These are phyloP conservation scores for Fusarium albosuccineum DNA, from an alignment of 2,329 filamentous ascomycete species.

Conservation along the genomic window DNA sequence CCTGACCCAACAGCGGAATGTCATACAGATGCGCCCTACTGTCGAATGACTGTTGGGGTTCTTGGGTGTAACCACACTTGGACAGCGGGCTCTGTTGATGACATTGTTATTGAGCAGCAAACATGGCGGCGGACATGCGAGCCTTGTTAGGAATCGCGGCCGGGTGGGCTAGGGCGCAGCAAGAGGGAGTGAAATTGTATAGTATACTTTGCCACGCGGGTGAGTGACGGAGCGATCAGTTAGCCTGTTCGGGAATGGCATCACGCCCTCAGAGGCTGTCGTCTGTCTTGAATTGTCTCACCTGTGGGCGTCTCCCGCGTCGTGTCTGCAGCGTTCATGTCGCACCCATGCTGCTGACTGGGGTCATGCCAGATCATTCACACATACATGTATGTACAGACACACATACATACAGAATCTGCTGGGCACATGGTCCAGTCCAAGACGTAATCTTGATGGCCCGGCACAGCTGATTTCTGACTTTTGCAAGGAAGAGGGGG, in stretches of 20 bases:
- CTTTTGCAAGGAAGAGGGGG: neutral
- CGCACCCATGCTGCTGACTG: slow-evolving; percentile 3
- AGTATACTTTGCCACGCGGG: too few relatives aligned
- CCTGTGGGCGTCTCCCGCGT: too few relatives aligned
- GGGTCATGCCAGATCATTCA: too few relatives aligned
- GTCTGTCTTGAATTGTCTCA: too few relatives aligned
- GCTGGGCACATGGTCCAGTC: too few relatives aligned
- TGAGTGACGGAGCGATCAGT: too few relatives aligned
- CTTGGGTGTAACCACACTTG: slow-evolving; percentile 31
- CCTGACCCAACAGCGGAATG: neutral
- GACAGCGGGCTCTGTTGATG: neutral
- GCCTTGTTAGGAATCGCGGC: too few relatives aligned
- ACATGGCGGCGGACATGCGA: too few relatives aligned
- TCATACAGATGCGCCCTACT: slow-evolving; percentile 7
- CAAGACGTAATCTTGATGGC: neutral
- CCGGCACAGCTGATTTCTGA: slow-evolving; percentile 27
- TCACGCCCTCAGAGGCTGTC: slow-evolving; percentile 21
- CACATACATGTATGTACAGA: too few relatives aligned
- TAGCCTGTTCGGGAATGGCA: slow-evolving; percentile 5
- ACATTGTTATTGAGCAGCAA: neutral
- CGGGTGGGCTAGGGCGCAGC: too few relatives aligned
- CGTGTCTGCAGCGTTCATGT: neutral
- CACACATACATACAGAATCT: too few relatives aligned
- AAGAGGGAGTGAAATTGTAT: too few relatives aligned
- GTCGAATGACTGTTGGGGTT: slow-evolving; percentile 17